Evolutionary conservation across 2,329 filamentous ascomycete genomes (phyloP).

Genomic region (Torrubiella hemipterigena): DNA sequence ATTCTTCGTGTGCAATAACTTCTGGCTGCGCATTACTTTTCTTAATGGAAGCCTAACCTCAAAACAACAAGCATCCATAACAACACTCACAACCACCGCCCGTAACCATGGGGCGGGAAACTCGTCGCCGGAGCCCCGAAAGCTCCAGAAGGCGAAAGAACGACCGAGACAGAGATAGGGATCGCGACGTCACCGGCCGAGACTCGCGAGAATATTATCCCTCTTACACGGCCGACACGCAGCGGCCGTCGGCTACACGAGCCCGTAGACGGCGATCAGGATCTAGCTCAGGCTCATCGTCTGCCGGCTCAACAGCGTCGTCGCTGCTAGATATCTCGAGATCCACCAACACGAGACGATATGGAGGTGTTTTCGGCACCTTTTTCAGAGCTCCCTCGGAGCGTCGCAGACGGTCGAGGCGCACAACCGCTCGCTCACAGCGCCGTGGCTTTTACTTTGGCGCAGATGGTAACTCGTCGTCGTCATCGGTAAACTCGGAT

Average conservation of each 20-base stretch:
- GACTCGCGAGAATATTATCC: conserved; percentile 3
- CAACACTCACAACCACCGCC: neutral
- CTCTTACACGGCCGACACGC: neutral
- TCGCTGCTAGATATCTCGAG: conserved; percentile 57
- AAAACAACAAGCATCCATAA: neutral
- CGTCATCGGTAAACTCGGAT: conserved; percentile 56
- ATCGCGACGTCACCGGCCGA: conserved; percentile 1
- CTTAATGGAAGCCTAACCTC: neutral
- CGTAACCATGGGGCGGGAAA: conserved; percentile 38
- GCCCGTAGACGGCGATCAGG: conserved; percentile 12
- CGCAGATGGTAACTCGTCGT: conserved; percentile 44
- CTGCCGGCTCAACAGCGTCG: conserved; percentile 37
- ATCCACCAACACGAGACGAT: conserved; percentile 30
- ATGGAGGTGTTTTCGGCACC: conserved; percentile 43
- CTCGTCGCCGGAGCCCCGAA: conserved; percentile 44
- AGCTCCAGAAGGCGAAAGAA: conserved; percentile 36
- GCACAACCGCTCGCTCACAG: conserved; percentile 2
- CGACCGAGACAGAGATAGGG: conserved; percentile 13
- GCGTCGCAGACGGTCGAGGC: conserved; percentile 23
- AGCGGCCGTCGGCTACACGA: conserved; percentile 1
- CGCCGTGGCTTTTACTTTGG: conserved; percentile 29
- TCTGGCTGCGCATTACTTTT: conserved; percentile 1
- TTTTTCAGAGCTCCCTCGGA: conserved; percentile 54
- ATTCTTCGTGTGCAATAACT: too few species aligned
- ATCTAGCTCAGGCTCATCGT: conserved; percentile 25